Evolutionary conservation across 2,329 filamentous ascomycete genomes (phyloP).

Genomic region (Graphiopsis chlorocephala): DNA sequence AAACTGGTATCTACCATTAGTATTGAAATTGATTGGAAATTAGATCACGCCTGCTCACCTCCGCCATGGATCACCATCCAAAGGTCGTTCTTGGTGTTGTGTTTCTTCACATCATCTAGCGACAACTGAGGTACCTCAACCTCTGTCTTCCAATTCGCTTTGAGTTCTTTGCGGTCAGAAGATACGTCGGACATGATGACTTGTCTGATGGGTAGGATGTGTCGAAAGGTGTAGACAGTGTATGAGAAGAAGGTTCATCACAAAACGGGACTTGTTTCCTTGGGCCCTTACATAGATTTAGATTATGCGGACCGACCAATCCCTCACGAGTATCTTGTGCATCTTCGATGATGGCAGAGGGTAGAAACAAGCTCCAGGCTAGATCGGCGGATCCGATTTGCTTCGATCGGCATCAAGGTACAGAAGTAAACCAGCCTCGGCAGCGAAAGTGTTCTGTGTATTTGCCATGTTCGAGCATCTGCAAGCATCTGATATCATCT

Average conservation of each 20-base stretch:
- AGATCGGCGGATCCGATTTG: neutral
- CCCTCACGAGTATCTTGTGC: neutral
- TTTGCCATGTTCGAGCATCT: neutral
- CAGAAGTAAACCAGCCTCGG: neutral
- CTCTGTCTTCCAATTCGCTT: constrained; percentile 37
- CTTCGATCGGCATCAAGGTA: neutral
- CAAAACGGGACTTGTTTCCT: neutral
- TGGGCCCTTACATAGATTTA: neutral
- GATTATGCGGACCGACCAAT: neutral
- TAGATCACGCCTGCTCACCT: constrained; percentile 9
- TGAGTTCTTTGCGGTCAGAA: constrained; percentile 23
- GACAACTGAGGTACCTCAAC: constrained; percentile 83
- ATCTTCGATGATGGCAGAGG: neutral
- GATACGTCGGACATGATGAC: neutral
- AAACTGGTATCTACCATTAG: constrained; percentile 47
- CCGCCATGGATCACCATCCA: constrained; percentile 95
- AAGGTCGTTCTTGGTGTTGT: constrained; percentile 95
- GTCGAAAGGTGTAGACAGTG: neutral
- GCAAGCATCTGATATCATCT: neutral
- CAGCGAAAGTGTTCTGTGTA: too few relatives aligned
- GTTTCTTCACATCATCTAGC: constrained; percentile 89
- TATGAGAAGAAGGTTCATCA: neutral
- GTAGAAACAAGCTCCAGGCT: neutral
- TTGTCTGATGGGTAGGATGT: neutral
- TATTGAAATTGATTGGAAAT: neutral